Percentiles rank a stretch among this genome's conserved stretches.
phyloP scores from a whole-genome alignment of 1,284 basidiomycete genomes.

The Apiotrichum sp. region DNA sequence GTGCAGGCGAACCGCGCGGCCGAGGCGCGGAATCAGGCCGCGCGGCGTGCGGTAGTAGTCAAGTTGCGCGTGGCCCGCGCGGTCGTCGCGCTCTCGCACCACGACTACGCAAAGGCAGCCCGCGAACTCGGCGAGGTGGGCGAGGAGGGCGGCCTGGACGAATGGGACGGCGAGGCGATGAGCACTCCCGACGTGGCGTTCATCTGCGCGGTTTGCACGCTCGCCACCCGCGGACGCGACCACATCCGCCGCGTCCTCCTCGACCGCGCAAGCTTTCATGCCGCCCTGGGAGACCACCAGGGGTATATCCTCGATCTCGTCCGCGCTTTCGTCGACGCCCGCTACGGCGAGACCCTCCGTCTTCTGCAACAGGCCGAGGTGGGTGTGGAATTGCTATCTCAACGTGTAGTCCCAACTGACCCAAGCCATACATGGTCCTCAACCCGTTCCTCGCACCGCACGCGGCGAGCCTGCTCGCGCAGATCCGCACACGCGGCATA shows the following conservation, averaged over 20 bases:
- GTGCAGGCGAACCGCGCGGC: conserved; percentile 26
- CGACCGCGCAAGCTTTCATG: conserved; percentile 29
- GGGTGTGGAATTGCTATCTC: conserved; percentile 4
- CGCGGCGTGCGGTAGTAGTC: conserved; percentile 21
- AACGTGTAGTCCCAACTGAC: not conserved
- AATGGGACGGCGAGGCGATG: conserved; percentile 39
- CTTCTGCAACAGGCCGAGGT: conserved; percentile 28
- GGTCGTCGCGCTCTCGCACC: conserved; percentile 20
- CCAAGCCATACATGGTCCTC: conserved; percentile 25
- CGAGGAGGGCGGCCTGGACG: conserved; percentile 37
- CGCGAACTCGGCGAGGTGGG: conserved; percentile 27
- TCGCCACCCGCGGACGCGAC: conserved; percentile 27
- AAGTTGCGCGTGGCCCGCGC: conserved; percentile 33
- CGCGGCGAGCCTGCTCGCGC: conserved; percentile 13
- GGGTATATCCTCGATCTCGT: conserved; percentile 35
- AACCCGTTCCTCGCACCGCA: conserved; percentile 27
- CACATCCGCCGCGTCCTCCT: conserved; percentile 28
- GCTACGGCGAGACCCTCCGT: conserved; percentile 30
- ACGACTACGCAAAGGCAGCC: conserved; percentile 26
- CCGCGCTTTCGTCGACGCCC: conserved; percentile 33
- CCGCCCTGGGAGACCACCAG: conserved; percentile 29
- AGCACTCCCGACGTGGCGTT: conserved; percentile 32
- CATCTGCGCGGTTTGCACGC: conserved; percentile 27
- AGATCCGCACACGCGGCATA: conserved; percentile 32
- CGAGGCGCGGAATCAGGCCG: conserved; percentile 18